Percentiles rank a stretch among this genome's conserved stretches.
phyloP scores from a whole-genome alignment of 257 asterid species.

The Jasminum sambac region DNA sequence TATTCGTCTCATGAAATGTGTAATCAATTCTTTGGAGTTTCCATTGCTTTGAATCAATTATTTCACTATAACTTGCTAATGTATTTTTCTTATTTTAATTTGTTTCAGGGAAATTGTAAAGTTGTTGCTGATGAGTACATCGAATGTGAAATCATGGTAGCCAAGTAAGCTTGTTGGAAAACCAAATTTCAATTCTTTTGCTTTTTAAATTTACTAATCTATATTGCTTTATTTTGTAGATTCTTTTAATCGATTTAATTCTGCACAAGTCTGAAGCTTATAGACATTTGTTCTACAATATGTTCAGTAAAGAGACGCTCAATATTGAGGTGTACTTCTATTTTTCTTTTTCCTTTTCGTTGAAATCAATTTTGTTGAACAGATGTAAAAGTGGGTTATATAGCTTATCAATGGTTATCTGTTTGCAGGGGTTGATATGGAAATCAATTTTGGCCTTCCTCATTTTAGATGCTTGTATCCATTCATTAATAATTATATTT shows the following conservation, averaged over 20 bases:
- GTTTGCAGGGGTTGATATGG: conserved; percentile 66
- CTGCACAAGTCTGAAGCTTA: conserved; percentile 87
- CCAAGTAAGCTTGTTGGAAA: not conserved
- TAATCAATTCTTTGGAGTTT: conserved; percentile 25
- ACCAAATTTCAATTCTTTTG: not conserved
- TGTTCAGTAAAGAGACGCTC: conserved; percentile 40
- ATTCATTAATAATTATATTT: conserved; percentile 6
- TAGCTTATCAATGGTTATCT: not conserved
- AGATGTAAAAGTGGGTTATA: conserved; percentile 7
- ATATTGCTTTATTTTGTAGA: conserved; percentile 34
- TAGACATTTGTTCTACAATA: conserved; percentile 77
- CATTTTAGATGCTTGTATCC: conserved; percentile 84
- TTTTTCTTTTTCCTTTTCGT: not conserved
- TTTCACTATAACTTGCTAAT: not conserved
- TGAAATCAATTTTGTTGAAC: not conserved
- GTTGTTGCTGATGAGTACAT: conserved; percentile 81
- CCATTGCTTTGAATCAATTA: not conserved
- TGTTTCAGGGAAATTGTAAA: conserved; percentile 62
- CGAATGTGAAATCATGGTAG: conserved; percentile 94
- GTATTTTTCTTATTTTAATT: not conserved
- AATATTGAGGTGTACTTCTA: conserved; percentile 45
- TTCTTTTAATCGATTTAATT: conserved; percentile 79
- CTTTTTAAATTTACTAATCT: not conserved
- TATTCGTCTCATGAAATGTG: conserved; percentile 89
- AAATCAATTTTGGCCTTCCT: conserved; percentile 45